Conservation (phyloP, 192 early-diverging fungal species). For the Phycomyces blakesleeanus region DNA sequence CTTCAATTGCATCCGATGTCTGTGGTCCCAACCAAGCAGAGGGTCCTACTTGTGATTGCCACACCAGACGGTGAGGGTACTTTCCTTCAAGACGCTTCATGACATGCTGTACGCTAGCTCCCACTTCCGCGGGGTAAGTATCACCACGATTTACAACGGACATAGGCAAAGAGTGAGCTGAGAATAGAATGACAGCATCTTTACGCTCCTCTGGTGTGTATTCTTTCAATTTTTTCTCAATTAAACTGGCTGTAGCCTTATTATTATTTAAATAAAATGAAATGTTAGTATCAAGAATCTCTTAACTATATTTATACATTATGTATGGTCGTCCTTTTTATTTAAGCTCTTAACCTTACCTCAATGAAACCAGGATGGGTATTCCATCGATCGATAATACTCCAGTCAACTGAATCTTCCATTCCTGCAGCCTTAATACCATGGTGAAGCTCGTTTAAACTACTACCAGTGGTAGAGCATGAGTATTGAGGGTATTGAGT, state of each 20-base stretch:
- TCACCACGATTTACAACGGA: constrained; percentile 89
- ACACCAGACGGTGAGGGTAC: constrained; percentile 87
- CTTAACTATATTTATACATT: too few species aligned
- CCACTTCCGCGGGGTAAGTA: constrained; percentile 83
- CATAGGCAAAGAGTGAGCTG: constrained; percentile 95
- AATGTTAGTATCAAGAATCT: too few species aligned
- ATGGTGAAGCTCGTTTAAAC: constrained; percentile 84
- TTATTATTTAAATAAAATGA: too few species aligned
- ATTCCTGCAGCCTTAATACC: constrained; percentile 60
- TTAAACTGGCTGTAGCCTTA: constrained; percentile 74
- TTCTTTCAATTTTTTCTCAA: constrained; percentile 62
- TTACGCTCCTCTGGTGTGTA: constrained; percentile 63
- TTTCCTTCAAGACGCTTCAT: constrained; percentile 66
- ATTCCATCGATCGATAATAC: constrained; percentile 94
- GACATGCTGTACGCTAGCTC: constrained; percentile 77
- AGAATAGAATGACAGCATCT: constrained; percentile 84
- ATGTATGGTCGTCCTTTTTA: too few species aligned
- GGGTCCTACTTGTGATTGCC: constrained; percentile 96
- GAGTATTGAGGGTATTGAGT: constrained; percentile 96
- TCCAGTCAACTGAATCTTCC: constrained; percentile 73
- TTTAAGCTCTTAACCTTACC: too few species aligned
- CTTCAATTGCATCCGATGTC: constrained; percentile 75
- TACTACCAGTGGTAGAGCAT: constrained; percentile 91
- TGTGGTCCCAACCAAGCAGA: constrained; percentile 89
- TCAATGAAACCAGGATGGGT: constrained; percentile 83